Evolutionary conservation across 2,329 filamentous ascomycete genomes (phyloP).

Genomic region (Aureobasidium melanogenum): DNA sequence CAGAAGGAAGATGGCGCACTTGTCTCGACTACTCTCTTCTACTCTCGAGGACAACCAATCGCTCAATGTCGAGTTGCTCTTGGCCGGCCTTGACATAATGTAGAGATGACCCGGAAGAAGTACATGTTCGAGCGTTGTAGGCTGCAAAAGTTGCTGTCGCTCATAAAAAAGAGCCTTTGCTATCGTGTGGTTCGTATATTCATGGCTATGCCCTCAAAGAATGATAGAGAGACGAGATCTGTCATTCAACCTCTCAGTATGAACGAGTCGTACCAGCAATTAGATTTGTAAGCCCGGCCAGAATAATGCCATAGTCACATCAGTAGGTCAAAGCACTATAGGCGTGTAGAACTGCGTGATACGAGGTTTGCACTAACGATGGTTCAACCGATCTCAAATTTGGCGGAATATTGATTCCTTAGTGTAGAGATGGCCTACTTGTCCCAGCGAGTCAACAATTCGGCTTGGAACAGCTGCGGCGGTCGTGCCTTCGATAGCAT

Average conservation of each 20-base stretch:
- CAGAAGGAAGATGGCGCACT: slow-evolving; percentile 47
- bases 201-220: neutral
- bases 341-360: neutral
- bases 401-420: too few relatives aligned
- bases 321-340: neutral
- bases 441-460: neutral
- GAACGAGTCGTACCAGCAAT: neutral
- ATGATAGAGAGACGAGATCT: neutral
- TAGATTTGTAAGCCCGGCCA: neutral
- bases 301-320: neutral
- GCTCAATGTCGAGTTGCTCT: slow-evolving; percentile 29
- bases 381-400: too few relatives aligned
- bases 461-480: neutral
- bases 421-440: neutral
- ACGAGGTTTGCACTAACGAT: neutral
- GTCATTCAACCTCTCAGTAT: neutral
- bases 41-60: slow-evolving; percentile 18
- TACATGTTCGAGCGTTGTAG: neutral
- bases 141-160: neutral
- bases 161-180: neutral
- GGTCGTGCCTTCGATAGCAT: neutral
- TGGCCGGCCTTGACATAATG: slow-evolving; percentile 36
- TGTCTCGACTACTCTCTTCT: slow-evolving; percentile 19
- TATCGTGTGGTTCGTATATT: neutral
- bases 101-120: neutral